These are phyloP conservation scores for Fusarium phyllophilum DNA, from an alignment of 2,329 filamentous ascomycete genomes.

Conservation along the genomic window DNA sequence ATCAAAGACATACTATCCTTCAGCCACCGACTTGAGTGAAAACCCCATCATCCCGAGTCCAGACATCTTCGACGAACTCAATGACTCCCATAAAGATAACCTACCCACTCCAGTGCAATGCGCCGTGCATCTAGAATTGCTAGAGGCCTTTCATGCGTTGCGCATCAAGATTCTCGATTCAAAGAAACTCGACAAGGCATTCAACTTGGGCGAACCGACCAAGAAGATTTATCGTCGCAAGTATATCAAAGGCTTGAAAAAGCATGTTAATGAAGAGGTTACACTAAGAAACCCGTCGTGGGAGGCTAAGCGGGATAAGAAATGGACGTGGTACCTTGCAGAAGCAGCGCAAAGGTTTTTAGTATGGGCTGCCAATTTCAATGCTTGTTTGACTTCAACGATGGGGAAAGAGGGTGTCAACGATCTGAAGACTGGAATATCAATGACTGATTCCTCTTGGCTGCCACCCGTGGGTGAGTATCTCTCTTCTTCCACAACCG, in stretches of 20 bases:
- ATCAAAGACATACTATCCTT: background rate
- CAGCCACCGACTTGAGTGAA: background rate
- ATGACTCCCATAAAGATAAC: background rate
- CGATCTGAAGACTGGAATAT: background rate
- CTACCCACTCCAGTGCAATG: constrained; percentile 48
- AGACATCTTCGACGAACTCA: constrained; percentile 6
- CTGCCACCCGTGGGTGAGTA: constrained; percentile 30
- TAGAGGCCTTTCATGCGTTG: constrained; percentile 66
- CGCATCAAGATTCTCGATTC: constrained; percentile 43
- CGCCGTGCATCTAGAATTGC: constrained; percentile 67
- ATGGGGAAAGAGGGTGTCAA: background rate
- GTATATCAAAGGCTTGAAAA: constrained; percentile 13
- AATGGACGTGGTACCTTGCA: constrained; percentile 39
- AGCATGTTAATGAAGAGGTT: constrained; percentile 15
- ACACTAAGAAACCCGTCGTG: constrained; percentile 16
- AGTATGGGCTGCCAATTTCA: constrained; percentile 25
- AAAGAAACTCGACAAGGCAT: constrained; percentile 15
- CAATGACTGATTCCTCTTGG: background rate
- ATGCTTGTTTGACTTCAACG: constrained; percentile 1
- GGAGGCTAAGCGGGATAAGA: constrained; percentile 8
- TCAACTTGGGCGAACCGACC: constrained; percentile 12
- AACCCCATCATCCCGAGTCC: constrained; percentile 33
- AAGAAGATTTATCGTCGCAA: constrained; percentile 29
- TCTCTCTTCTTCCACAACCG: accelerated
- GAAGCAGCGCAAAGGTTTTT: constrained; percentile 39